These are phyloP conservation scores for Calocybe indica DNA, from an alignment of 768 basidiomycete species.

Conservation along the genomic window DNA sequence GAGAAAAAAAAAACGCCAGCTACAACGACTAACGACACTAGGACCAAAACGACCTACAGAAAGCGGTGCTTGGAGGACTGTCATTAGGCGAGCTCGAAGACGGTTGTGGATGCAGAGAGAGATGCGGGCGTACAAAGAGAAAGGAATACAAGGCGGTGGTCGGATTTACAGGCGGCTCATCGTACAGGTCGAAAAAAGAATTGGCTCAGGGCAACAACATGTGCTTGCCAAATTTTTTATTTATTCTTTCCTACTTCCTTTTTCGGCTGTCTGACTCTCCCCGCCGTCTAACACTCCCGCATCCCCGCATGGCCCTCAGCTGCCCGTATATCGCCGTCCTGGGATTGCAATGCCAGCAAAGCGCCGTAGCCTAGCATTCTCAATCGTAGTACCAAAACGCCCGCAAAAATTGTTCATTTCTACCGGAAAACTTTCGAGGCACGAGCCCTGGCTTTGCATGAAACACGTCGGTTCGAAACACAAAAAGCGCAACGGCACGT, in stretches of 20 bases:
- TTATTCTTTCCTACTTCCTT: conserved; percentile 14
- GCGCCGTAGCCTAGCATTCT: too few species aligned
- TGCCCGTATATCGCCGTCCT: too few species aligned
- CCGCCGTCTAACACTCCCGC: neutral
- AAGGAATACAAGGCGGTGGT: conserved; percentile 8
- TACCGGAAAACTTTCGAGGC: too few species aligned
- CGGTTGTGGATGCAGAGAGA: conserved; percentile 10
- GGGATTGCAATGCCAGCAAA: too few species aligned
- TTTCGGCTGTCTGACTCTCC: conserved; percentile 12
- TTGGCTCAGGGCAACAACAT: conserved; percentile 16
- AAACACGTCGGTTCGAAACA: too few species aligned
- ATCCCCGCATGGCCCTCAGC: too few species aligned
- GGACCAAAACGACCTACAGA: conserved; percentile 14
- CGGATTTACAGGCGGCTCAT: conserved; percentile 21
- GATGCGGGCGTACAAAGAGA: conserved; percentile 5
- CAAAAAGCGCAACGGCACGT: too few species aligned
- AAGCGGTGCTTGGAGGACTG: conserved; percentile 9
- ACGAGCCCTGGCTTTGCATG: too few species aligned
- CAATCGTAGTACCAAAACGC: too few species aligned
- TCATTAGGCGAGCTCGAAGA: conserved; percentile 7
- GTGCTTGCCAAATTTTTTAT: conserved; percentile 13
- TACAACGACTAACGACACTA: conserved; percentile 4
- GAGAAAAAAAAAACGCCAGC: conserved; percentile 1
- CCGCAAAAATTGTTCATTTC: too few species aligned
- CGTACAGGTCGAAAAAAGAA: conserved; percentile 9